Evolutionary conservation across 2,329 filamentous ascomycete genomes (phyloP), one percentile per base, ranked within the genome.

Genomic region (Pyricularia grisea): DNA sequence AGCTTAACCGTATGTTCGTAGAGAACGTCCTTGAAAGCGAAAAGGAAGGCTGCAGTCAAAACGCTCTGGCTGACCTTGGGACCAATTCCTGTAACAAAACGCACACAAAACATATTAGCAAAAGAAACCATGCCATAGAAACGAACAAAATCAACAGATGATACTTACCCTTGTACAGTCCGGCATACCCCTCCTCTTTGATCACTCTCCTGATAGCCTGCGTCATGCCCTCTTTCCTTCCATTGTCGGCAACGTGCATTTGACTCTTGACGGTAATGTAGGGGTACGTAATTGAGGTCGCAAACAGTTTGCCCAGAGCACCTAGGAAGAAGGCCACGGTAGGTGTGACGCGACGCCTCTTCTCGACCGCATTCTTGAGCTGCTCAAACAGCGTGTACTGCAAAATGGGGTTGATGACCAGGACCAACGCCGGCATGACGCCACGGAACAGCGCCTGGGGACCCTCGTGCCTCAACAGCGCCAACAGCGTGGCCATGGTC

Each of bases 381-480:
- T 99, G 94, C 85, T 99, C 95, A 75, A 98, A 99, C 69, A 99
- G 91, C 20, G 95, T 99, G 81, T 99, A 99, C 82, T 99, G 95
- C 72, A 99, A 83, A 73, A 99, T 99, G 4, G 95, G 95, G 83
- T 99, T 99, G 82, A 97, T 93, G 76, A 99, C 95, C 72, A 99
- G 85, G 73, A 99, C 89, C 73, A 99, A 83, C 0, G 95, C 95
- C 11, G 95, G 95, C 70, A 97, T 85, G 68, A 99, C 94, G 71
- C 95, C 95, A 4, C 94, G 86, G 78, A 99, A 99, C 42, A 99
- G 87, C 11, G 93, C 92, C 75, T 86, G 83, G 27, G 91, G 90
- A 0, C 95, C 95, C 77, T 99, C 95, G 68, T 96, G 89, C 72
- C 85, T 87, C 72, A 99, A 84, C 68, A 99, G 86, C 12, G 90